These are phyloP conservation scores for Tylopilus subfusipes DNA, from an alignment of 768 basidiomycete species.

Conservation along the genomic window DNA sequence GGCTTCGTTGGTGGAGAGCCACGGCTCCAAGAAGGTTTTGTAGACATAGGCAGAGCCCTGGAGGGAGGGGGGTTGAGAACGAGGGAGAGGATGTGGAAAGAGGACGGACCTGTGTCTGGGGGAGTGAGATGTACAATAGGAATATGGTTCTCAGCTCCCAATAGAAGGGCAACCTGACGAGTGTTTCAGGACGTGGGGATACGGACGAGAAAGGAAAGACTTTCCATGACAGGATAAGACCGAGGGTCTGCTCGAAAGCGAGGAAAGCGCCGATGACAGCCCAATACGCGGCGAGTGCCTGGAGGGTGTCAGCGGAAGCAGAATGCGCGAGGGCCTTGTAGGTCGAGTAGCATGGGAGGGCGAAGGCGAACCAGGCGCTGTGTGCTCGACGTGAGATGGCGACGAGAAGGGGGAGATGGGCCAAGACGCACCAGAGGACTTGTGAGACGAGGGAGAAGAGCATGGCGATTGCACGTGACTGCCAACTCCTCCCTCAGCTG, in stretches of 20 bases:
- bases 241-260: constrained; percentile 59
- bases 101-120: constrained; percentile 58
- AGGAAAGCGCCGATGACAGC: constrained; percentile 55
- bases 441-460: constrained; percentile 28
- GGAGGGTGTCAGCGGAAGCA: constrained; percentile 50
- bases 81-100: background rate
- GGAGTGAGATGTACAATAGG: constrained; percentile 63
- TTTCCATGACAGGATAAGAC: constrained; percentile 66
- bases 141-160: constrained; percentile 70
- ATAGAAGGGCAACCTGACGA: constrained; percentile 69
- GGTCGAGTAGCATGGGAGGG: constrained; percentile 60
- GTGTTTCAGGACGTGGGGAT: constrained; percentile 6
- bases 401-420: background rate
- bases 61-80: constrained; percentile 6
- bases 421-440: constrained; percentile 40
- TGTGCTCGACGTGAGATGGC: constrained; percentile 17
- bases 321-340: constrained; percentile 62
- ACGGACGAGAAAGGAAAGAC: constrained; percentile 12
- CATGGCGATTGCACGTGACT: too few species aligned
- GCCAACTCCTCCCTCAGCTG: background rate
- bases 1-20: constrained; percentile 54
- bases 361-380: constrained; percentile 71
- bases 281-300: constrained; percentile 64
- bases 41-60: constrained; percentile 72
- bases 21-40: constrained; percentile 56